Evolutionary conservation across 179 eudicot genomes (phyloP).

Genomic region (Heliamphora ciliata): DNA sequence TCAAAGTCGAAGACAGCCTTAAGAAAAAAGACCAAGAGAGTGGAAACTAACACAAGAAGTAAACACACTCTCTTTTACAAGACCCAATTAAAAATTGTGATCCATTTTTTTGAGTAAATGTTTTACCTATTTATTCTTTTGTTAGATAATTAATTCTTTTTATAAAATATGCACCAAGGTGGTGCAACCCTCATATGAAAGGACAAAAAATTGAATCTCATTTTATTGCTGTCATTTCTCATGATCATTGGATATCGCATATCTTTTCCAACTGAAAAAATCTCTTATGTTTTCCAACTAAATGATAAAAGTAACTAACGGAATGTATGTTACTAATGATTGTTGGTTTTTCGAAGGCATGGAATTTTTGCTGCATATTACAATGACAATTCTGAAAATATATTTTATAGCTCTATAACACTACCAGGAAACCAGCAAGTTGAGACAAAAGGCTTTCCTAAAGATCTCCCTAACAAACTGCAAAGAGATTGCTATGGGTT

Average conservation of each 20-base stretch:
- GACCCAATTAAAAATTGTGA: neutral
- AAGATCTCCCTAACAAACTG: neutral
- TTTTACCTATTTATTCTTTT: neutral
- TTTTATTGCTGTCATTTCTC: neutral
- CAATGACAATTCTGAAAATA: neutral
- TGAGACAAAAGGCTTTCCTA: neutral
- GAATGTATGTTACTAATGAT: too few species aligned
- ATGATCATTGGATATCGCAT: too few species aligned
- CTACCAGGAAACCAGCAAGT: neutral
- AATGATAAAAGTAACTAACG: too few species aligned
- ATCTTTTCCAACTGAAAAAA: too few species aligned
- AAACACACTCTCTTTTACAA: too few species aligned
- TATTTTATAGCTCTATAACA: neutral
- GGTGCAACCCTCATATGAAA: neutral
- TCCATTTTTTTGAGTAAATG: neutral
- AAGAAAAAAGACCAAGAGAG: too few species aligned
- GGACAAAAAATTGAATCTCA: neutral
- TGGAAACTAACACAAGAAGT: too few species aligned
- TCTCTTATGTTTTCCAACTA: too few species aligned
- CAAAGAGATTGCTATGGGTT: neutral
- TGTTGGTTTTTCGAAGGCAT: too few species aligned
- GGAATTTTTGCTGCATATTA: too few species aligned
- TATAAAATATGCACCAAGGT: neutral
- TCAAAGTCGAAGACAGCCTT: too few species aligned
- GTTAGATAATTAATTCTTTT: neutral